phyloP scores from a whole-genome alignment of 1,284 basidiomycete genomes.

The Austroboletus rostrupii region DNA sequence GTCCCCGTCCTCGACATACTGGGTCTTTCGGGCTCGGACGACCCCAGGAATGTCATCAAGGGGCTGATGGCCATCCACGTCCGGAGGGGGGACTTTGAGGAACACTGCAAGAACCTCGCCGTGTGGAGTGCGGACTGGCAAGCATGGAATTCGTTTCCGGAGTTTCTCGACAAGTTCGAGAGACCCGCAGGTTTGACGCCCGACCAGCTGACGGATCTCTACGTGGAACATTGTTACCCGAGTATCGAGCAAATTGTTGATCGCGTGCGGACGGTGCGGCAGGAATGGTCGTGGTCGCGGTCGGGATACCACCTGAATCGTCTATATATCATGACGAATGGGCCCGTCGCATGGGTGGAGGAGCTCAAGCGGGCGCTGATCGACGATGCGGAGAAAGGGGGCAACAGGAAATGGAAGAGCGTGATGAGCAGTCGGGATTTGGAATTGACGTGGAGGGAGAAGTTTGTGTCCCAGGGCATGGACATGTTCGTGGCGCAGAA shows the following conservation, averaged over 20 bases:
- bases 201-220: slow-evolving; percentile 28
- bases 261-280: slow-evolving; percentile 26
- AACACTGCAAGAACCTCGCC: slow-evolving; percentile 47
- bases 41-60: slow-evolving; percentile 14
- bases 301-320: slow-evolving; percentile 17
- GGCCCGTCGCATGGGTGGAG: slow-evolving; percentile 39
- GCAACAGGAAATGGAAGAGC: slow-evolving; percentile 15
- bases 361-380: slow-evolving; percentile 41
- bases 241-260: slow-evolving; percentile 37
- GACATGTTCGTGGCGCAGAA: slow-evolving; percentile 45
- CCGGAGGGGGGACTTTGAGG: slow-evolving; percentile 55
- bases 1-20: too few relatives aligned
- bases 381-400: neutral
- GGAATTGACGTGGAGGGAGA: slow-evolving; percentile 34
- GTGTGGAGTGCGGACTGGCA: slow-evolving; percentile 39
- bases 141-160: slow-evolving; percentile 41
- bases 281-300: too few relatives aligned
- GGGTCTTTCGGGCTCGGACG: too few relatives aligned
- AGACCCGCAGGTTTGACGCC: too few relatives aligned
- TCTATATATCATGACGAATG: slow-evolving; percentile 59
- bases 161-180: slow-evolving; percentile 35
- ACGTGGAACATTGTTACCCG: slow-evolving; percentile 41
- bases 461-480: slow-evolving; percentile 36
- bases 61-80: slow-evolving; percentile 56
- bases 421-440: slow-evolving; percentile 35